Percentiles rank a stretch among this genome's conserved stretches.
phyloP scores from a whole-genome alignment of 768 basidiomycete genomes.

The Leucogyrophana mollusca region DNA sequence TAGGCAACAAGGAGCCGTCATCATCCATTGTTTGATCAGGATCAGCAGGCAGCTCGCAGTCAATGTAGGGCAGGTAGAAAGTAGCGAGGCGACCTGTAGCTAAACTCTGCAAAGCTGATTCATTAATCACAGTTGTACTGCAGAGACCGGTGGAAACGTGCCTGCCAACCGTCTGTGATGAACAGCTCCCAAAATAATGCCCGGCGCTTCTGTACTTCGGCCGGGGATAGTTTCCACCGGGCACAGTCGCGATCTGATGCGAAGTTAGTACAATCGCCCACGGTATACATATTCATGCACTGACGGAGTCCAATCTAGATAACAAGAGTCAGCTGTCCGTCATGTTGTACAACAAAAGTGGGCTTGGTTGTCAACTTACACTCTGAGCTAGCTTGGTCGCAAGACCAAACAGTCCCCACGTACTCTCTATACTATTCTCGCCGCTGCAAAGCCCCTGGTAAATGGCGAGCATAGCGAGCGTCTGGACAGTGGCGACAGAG shows the following conservation, averaged over 20 bases:
- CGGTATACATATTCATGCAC: constrained; percentile 23
- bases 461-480: constrained; percentile 65
- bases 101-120: constrained; percentile 44
- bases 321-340: not conserved
- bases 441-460: constrained; percentile 66
- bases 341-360: not conserved
- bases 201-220: constrained; percentile 69
- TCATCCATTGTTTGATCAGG: constrained; percentile 56
- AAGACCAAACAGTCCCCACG: constrained; percentile 66
- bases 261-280: constrained; percentile 12
- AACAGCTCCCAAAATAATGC: constrained; percentile 74
- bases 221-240: constrained; percentile 58
- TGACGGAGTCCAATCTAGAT: constrained; percentile 65
- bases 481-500: constrained; percentile 68
- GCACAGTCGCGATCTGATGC: constrained; percentile 69
- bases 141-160: constrained; percentile 23
- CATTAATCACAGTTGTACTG: not conserved
- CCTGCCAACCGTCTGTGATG: constrained; percentile 76
- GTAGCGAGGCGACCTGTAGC: constrained; percentile 70
- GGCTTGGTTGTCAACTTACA: constrained; percentile 39
- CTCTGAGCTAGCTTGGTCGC: constrained; percentile 68
- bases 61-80: constrained; percentile 69
- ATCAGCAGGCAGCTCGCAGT: constrained; percentile 67
- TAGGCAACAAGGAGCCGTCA: constrained; percentile 55
- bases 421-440: constrained; percentile 69